These are phyloP conservation scores for Aspergillus incahuasiensis DNA, from an alignment of 495 filamentous ascomycete genomes.

Conservation along the genomic window DNA sequence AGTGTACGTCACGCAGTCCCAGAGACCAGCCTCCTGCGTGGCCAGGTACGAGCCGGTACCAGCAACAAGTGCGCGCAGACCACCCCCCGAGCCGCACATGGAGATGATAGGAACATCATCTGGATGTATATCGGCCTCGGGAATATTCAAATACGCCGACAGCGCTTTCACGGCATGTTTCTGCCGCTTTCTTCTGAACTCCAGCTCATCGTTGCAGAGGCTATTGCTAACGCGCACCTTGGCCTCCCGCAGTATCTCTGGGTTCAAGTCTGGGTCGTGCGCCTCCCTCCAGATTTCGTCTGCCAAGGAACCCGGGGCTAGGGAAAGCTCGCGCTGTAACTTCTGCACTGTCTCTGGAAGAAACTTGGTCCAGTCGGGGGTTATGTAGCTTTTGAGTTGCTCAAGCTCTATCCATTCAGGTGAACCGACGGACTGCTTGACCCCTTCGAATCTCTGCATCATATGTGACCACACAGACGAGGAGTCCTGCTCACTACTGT, in stretches of 20 bases:
- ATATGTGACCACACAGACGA: constrained; percentile 57
- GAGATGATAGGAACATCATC: constrained; percentile 91
- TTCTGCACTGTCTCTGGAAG: constrained; percentile 77
- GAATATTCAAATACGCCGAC: constrained; percentile 72
- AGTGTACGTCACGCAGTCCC: constrained; percentile 90
- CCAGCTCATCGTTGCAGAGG: constrained; percentile 80
- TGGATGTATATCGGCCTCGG: constrained; percentile 76
- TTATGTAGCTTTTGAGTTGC: constrained; percentile 61
- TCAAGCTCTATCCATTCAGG: constrained; percentile 60
- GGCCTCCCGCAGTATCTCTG: constrained; percentile 77
- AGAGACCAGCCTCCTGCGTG: constrained; percentile 76
- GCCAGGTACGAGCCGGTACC: constrained; percentile 80
- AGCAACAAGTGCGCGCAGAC: constrained; percentile 82
- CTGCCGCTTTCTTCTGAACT: constrained; percentile 61
- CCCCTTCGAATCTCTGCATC: constrained; percentile 50
- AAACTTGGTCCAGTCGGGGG: constrained; percentile 75
- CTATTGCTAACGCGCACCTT: constrained; percentile 72
- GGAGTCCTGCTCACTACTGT: constrained; percentile 18
- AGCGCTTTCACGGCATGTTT: constrained; percentile 63
- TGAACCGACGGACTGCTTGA: constrained; percentile 48
- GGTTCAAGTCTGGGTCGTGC: constrained; percentile 73
- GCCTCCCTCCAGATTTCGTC: constrained; percentile 93
- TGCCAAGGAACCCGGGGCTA: constrained; percentile 79
- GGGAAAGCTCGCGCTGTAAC: constrained; percentile 80
- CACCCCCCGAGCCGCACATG: constrained; percentile 89